A percentile compares a stretch with the other conserved stretches of the same genome.
These are phyloP conservation scores for Penicillium turbatum DNA, from an alignment of 495 filamentous ascomycete genomes.

Conservation along the genomic window DNA sequence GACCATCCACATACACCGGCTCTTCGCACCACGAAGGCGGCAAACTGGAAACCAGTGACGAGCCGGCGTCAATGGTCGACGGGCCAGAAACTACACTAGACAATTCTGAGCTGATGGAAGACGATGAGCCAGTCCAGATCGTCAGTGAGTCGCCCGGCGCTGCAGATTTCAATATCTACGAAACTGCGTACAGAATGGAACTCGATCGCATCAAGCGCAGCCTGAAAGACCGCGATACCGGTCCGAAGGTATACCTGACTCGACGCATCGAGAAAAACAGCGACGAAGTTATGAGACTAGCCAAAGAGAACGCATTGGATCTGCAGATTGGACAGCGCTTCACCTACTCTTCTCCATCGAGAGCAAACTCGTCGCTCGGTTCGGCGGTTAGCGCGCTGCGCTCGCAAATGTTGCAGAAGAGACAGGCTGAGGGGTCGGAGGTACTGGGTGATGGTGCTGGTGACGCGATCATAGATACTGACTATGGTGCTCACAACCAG, in stretches of 20 bases:
- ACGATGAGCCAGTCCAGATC: slow-evolving; percentile 28
- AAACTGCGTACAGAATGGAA: slow-evolving; percentile 78
- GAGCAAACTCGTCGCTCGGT: slow-evolving; percentile 14
- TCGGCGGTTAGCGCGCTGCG: slow-evolving; percentile 20
- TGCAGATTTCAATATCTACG: slow-evolving; percentile 81
- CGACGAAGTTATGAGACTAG: slow-evolving; percentile 40
- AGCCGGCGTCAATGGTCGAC: slow-evolving; percentile 17
- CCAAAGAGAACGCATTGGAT: slow-evolving; percentile 29
- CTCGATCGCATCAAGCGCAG: slow-evolving; percentile 61
- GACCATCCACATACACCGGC: slow-evolving; percentile 49
- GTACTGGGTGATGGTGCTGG: background rate
- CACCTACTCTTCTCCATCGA: background rate
- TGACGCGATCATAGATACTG: background rate
- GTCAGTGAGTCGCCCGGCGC: slow-evolving; percentile 80
- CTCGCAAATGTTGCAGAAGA: slow-evolving; percentile 22
- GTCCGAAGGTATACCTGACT: slow-evolving; percentile 53
- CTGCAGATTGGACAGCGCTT: slow-evolving; percentile 19
- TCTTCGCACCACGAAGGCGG: slow-evolving; percentile 15
- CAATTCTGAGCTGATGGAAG: slow-evolving; percentile 13
- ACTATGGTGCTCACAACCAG: background rate
- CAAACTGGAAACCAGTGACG: slow-evolving; percentile 10
- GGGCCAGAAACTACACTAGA: slow-evolving; percentile 28
- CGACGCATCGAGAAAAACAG: slow-evolving; percentile 53
- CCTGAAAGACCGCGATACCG: slow-evolving; percentile 30
- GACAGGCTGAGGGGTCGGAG: background rate